Base-by-base conservation (phyloP, 345 rosid genomes). In the Punica granatum region DNA sequence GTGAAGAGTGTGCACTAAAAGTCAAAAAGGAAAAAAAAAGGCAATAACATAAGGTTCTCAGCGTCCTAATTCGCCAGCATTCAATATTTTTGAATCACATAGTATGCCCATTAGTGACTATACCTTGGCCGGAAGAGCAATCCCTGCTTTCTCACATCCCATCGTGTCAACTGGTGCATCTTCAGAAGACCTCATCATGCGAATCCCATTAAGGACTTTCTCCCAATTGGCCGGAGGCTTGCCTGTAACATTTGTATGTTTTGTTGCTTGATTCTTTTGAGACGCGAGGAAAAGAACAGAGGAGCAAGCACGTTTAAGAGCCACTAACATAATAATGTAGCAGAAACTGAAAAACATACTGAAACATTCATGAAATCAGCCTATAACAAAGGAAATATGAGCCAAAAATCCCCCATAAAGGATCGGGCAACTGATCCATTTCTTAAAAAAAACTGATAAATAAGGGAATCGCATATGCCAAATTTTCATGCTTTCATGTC, bases 71-170 rank as follows among this genome's bases (percentile, higher is more conserved):
- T 36, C 10, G 19, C 12, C 1, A 33, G 39, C 10, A 35, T 66
- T 37, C 41, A 19, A 44, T 6, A 0, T 34, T 49, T 32, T 66
- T 25, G 18, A 41, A 0, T 4, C 26, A 12, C 61, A 13, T 18
- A 34, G 69, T n/a, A 66, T 48, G 61, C 32, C 32, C 11, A 3
- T 43, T 51, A 39, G 25, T 16, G 6, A 36, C 33, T 37, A 43
- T 80, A 85, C 93, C 90, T 76, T 80, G 42, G 87, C 82, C 64
- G 93, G 93, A 72, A 85, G 93, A 74, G 65, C 46, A 70, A 68
- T 80, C 66, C 90, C 93, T 25, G 90, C 92, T 76, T 82, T 85
- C 78, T 88, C 90, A 69, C 93, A 88, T 72, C 93, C 90, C 93
- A 85, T 85, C 65, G 87, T 82, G 70, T 88, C 90, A 19, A 88